Conservation (phyloP, 1,139 yeast genomes). For the Saccharomyces pastorianus region DNA sequence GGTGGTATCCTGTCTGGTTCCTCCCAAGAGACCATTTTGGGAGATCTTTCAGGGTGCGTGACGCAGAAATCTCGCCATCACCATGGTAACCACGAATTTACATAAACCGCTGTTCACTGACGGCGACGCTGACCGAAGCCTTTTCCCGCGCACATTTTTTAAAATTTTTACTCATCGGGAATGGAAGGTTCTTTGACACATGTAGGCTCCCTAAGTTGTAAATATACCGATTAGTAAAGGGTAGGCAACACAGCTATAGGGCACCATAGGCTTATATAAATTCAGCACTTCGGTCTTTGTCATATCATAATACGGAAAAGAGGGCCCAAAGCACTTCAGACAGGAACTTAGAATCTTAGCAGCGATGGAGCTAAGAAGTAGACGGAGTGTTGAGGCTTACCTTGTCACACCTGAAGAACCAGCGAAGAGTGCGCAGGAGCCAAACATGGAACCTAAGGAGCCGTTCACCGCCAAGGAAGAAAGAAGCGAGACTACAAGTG, state of each 20-base stretch:
- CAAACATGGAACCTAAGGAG: neutral
- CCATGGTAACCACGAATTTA: neutral
- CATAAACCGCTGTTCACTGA: neutral
- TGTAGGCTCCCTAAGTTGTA: neutral
- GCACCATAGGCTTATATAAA: neutral
- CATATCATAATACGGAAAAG: neutral
- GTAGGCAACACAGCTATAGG: neutral
- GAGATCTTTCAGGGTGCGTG: neutral
- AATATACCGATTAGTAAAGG: neutral
- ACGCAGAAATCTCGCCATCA: neutral
- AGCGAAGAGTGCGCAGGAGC: neutral
- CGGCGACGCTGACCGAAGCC: neutral
- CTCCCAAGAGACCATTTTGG: neutral
- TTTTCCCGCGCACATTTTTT: neutral
- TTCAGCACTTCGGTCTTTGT: neutral
- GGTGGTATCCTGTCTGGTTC: neutral
- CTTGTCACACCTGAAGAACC: constrained; percentile 10
- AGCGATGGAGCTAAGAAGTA: neutral
- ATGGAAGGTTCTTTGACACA: constrained; percentile 1
- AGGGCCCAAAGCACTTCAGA: neutral
- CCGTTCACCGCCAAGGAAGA: neutral
- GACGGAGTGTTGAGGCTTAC: neutral
- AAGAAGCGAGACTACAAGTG: neutral
- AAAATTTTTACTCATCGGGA: neutral
- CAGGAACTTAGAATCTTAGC: neutral